A percentile compares a stretch with the other conserved stretches of the same genome.
These are phyloP conservation scores for Cryptococcus sp. DNA, from an alignment of 1,284 basidiomycete species.

Conservation along the genomic window DNA sequence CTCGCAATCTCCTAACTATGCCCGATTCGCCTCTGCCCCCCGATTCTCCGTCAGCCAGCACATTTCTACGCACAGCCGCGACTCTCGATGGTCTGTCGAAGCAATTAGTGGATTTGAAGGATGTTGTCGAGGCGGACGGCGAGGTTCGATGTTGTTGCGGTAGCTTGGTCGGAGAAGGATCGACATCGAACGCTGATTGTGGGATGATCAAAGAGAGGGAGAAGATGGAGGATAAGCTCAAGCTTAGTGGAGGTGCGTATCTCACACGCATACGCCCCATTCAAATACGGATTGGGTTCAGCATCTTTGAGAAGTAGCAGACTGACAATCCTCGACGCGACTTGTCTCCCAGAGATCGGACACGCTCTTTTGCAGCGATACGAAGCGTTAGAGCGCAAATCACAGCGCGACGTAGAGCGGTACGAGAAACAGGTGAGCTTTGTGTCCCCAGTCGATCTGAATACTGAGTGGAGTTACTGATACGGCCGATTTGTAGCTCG, in stretches of 20 bases:
- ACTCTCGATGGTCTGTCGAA: conserved; percentile 43
- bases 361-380: conserved; percentile 83
- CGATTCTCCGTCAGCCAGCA: conserved; percentile 37
- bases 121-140: conserved; percentile 16
- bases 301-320: background rate
- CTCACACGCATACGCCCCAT: background rate
- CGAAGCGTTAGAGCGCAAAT: conserved; percentile 75
- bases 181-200: conserved; percentile 16
- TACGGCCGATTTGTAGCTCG: conserved; percentile 26
- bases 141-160: conserved; percentile 39
- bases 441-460: conserved; percentile 35
- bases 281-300: background rate
- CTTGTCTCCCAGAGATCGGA: conserved; percentile 71
- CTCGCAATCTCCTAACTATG: background rate
- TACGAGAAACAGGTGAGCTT: conserved; percentile 45
- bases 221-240: conserved; percentile 70
- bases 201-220: conserved; percentile 62
- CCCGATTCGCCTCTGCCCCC: conserved; percentile 2
- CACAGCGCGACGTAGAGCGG: conserved; percentile 55
- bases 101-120: conserved; percentile 37
- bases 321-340: background rate
- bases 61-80: conserved; percentile 41
- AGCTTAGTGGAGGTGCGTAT: conserved; percentile 75
- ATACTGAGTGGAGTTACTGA: background rate
- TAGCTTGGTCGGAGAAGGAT: conserved; percentile 1